Percentiles rank a stretch among this genome's conserved stretches.
Evolutionary conservation across 495 filamentous ascomycete genomes (phyloP).

Genomic region (Tuber magnatum): DNA sequence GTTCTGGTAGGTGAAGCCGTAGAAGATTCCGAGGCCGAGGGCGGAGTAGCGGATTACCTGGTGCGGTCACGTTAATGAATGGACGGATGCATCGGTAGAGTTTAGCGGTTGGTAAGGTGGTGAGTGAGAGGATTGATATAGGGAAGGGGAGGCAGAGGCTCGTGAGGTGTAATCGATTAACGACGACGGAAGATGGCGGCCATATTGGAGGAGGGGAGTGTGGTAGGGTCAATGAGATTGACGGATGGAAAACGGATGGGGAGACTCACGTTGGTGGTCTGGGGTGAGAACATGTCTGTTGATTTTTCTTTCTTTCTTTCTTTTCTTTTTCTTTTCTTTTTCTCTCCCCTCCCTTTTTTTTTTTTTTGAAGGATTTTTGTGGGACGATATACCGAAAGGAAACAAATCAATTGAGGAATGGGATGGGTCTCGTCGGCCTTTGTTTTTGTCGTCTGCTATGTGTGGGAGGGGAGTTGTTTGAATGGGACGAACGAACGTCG

Average conservation of each 20-base stretch:
- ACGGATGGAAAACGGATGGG: slow-evolving; percentile 23
- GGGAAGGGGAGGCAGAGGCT: slow-evolving; percentile 24
- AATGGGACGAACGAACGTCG: neutral
- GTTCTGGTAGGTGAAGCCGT: slow-evolving; percentile 86
- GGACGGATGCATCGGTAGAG: slow-evolving; percentile 21
- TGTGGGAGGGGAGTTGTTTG: neutral
- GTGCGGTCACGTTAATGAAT: slow-evolving; percentile 19
- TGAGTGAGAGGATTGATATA: slow-evolving; percentile 15
- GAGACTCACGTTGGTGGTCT: slow-evolving; percentile 41
- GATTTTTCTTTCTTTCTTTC: neutral
- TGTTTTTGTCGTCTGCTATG: neutral
- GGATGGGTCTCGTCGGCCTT: neutral
- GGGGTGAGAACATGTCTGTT: slow-evolving; percentile 38
- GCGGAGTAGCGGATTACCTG: slow-evolving; percentile 95
- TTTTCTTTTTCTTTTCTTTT: neutral
- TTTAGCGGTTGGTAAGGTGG: slow-evolving; percentile 11
- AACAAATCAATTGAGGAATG: neutral
- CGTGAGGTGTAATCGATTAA: slow-evolving; percentile 6
- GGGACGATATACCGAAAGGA: neutral
- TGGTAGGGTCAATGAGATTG: slow-evolving; percentile 19
- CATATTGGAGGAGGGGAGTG: slow-evolving; percentile 15
- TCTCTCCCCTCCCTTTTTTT: neutral
- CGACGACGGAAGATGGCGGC: slow-evolving; percentile 22
- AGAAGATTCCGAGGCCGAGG: slow-evolving; percentile 77
- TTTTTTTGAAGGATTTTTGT: neutral